Base-by-base conservation (phyloP, 129 eudicot genomes). In the Ambrosia trifida region DNA sequence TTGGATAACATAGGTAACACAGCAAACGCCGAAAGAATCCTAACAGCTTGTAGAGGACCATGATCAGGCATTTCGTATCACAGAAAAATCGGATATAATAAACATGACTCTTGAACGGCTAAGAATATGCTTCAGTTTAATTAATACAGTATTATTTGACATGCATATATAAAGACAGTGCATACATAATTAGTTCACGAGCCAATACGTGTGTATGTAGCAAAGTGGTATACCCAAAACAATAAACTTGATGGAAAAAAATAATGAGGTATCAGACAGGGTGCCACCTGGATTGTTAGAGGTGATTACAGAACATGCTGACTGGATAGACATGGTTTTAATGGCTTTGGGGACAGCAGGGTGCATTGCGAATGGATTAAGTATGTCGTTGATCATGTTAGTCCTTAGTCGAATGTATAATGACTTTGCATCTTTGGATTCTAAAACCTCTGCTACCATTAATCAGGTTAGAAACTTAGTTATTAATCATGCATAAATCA, bases 301-400 rank as follows among this genome's bases (percentile, higher is more conserved):
- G 64, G 31, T 68, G 20, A 44, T 77, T 41, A 56, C 66, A 12
- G 49, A 77, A 70, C 76, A 77, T 66, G 70, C 81, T 30, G 81
- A 77, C 58, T 10, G 81, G 81, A 33, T 50, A 57, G 81, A 77
- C 72, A 77, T 77, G 56, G 18, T 30, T 44, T 62, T 77, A 13
- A 77, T 77, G 81, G 60, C 40, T 17, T n/a, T 77, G 0, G 81
- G 81, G 24, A 77, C 81, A 9, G 72, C 45, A 36, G 81, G 81
- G n/a, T 77, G 81, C 47, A 44, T 77, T 43, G 76, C 57, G 13
- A 71, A 77, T 33, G 81, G 81, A 11, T 70, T 65, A 64, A 69
- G 76, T 53, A 69, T 77, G 81, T 43, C 76, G n/a, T 50, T 77
- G 43, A 70, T 71, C 56, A 69, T 77, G 81, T 36, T 70, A 3